Percentiles rank a stretch among this genome's conserved stretches.
Evolutionary conservation across 1,139 yeast genomes (phyloP).

Genomic region (Suhomyces guaymorum): DNA sequence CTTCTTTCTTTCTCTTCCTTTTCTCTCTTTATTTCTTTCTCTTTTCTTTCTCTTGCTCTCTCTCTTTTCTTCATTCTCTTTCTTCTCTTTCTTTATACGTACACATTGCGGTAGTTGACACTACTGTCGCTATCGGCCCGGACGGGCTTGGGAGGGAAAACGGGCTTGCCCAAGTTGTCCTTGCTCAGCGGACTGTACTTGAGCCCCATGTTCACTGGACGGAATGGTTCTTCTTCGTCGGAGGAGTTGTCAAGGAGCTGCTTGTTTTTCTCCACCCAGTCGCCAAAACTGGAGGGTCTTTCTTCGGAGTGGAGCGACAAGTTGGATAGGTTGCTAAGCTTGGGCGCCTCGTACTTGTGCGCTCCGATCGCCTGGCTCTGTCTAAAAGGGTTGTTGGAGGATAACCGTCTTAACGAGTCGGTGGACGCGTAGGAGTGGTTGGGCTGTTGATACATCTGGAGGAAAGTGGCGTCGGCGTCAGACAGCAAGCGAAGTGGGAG

Average conservation of each 20-base stretch:
- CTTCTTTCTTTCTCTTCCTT: too few relatives aligned
- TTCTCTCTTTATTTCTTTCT: too few relatives aligned
- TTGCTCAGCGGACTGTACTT: conserved; percentile 10
- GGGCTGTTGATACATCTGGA: conserved; percentile 44
- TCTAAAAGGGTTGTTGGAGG: conserved; percentile 64
- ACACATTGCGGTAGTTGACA: conserved; percentile 37
- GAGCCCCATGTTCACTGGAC: conserved; percentile 12
- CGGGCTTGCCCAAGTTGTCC: conserved; percentile 19
- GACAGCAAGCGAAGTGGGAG: too few relatives aligned
- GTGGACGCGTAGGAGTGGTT: conserved; percentile 36
- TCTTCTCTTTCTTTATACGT: conserved; percentile 24
- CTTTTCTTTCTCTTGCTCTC: background rate
- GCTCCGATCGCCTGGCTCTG: conserved; percentile 15
- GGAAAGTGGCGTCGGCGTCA: background rate
- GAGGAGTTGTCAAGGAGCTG: conserved; percentile 44
- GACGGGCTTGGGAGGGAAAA: conserved; percentile 31
- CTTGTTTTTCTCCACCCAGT: conserved; percentile 54
- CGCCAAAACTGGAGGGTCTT: conserved; percentile 37
- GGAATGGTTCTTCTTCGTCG: conserved; percentile 36
- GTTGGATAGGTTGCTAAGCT: conserved; percentile 12
- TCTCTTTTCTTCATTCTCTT: background rate
- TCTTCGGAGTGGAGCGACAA: conserved; percentile 14
- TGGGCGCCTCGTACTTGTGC: conserved; percentile 11
- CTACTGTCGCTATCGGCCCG: conserved; percentile 45
- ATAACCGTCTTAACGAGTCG: conserved; percentile 49